Percentiles rank a stretch among this genome's conserved stretches.
These are phyloP conservation scores for Cyclaneusma minus DNA, from an alignment of 2,329 filamentous ascomycete genomes.

Conservation along the genomic window DNA sequence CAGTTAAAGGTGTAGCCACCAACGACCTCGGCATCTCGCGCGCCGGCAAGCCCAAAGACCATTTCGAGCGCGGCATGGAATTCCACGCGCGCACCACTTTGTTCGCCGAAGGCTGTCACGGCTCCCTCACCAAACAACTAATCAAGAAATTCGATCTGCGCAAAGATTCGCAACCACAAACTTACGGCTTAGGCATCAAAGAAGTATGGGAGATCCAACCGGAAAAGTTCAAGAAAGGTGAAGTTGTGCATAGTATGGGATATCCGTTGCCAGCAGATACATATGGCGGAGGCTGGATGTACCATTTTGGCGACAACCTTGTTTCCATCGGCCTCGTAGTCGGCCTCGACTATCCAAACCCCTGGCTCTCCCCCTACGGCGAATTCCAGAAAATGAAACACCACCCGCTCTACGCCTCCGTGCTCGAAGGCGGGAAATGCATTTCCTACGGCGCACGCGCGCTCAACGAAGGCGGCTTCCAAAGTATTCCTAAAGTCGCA, in stretches of 20 bases:
- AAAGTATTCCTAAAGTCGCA: slow-evolving; percentile 91
- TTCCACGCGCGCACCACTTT: slow-evolving; percentile 87
- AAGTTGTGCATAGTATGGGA: slow-evolving; percentile 80
- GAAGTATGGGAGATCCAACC: slow-evolving; percentile 96
- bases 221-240: slow-evolving; percentile 77
- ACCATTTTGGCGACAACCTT: slow-evolving; percentile 96
- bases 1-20: slow-evolving; percentile 85
- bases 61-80: slow-evolving; percentile 94
- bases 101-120: slow-evolving; percentile 90
- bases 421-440: slow-evolving; percentile 92
- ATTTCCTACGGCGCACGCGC: slow-evolving; percentile 91
- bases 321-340: slow-evolving; percentile 86
- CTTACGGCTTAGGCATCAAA: slow-evolving; percentile 87
- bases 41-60: slow-evolving; percentile 72
- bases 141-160: slow-evolving; percentile 88
- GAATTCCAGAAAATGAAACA: slow-evolving; percentile 99
- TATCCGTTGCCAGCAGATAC: slow-evolving; percentile 80
- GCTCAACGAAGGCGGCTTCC: slow-evolving; percentile 87
- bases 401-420: slow-evolving; percentile 74
- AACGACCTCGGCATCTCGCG: slow-evolving; percentile 82
- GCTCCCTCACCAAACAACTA: slow-evolving; percentile 86
- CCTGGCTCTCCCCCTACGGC: slow-evolving; percentile 86
- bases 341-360: slow-evolving; percentile 89
- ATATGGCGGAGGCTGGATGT: slow-evolving; percentile 98
- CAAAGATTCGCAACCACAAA: slow-evolving; percentile 81